phyloP scores from a whole-genome alignment of 306 rosid genomes.

The Senna siamea region DNA sequence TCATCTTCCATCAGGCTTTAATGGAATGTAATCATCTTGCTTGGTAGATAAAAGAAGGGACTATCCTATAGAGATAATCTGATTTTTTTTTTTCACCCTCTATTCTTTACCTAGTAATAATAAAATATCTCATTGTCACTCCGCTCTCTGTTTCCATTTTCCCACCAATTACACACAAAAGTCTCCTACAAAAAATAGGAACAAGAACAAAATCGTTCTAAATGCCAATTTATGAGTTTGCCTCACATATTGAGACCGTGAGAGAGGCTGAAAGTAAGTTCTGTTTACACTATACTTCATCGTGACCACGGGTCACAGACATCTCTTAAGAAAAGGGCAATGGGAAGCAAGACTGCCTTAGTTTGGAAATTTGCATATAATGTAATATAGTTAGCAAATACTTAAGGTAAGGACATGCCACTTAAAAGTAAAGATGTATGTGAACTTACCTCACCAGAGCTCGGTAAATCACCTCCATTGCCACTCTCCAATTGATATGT shows the following conservation, averaged over 20 bases:
- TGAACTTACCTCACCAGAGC: constrained; percentile 84
- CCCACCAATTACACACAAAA: background rate
- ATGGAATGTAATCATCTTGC: background rate
- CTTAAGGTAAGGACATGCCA: constrained; percentile 5
- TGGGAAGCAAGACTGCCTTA: background rate
- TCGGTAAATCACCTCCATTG: constrained; percentile 74
- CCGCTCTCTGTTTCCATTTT: background rate
- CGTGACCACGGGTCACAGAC: background rate
- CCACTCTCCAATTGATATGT: constrained; percentile 91
- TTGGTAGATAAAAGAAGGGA: background rate
- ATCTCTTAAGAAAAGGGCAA: background rate
- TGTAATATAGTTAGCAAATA: background rate
- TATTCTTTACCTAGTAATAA: background rate
- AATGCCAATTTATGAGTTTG: too few relatives aligned
- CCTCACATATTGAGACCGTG: background rate
- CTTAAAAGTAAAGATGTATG: constrained; percentile 15
- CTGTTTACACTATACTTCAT: background rate
- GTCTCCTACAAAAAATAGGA: too few relatives aligned
- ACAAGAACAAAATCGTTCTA: background rate
- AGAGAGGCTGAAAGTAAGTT: background rate
- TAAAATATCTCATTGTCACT: background rate
- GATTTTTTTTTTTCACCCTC: background rate
- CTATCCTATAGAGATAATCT: background rate
- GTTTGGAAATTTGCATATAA: constrained; percentile 4
- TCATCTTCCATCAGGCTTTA: background rate